Evolutionary conservation across 352 stramenopile species (phyloP), one percentile per base, ranked within the genome.

Genomic region (Phytophthora cajani): DNA sequence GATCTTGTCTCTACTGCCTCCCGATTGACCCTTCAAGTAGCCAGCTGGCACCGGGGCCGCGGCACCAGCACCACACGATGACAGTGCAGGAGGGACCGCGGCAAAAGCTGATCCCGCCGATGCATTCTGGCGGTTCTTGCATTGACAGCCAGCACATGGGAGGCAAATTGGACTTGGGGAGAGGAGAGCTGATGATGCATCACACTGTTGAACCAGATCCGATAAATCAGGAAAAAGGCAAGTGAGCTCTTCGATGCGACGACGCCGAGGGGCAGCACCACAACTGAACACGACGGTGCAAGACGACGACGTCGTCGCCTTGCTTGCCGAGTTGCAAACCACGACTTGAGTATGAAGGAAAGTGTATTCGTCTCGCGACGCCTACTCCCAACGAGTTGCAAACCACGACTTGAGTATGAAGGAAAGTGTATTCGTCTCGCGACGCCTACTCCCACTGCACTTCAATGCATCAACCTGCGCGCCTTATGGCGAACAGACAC

Each of bases 191-290:
- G 47, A 27, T 30, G 51, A 5, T 7, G 51, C 25, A 49, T 50
- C 17, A 64, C 17, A 64, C 58, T 17, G 58, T 47, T 30, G 58
- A 65, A 61, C 54, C 52, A n/a, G 38, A 11, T 32, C n/a, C 32
- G 33, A 67, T 63, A 67, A 65, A 66, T 63, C 68, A 71, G 63
- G 54, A 58, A 67, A 58, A 52, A 42, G 12, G 11, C 44, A 64
- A 72, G 21, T 72, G 49, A 71, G 46, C 64, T 61, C n/a, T 64
- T 38, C 68, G 64, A 75, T 75, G 58, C 58, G 16, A 76, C 69
- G 44, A 75, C 68, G 32, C 32, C 10, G 32, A 38, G 10, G 10
- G 38, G 30, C 40, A 61, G 21, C 49, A 59, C 17, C 42, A 71
- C 66, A 58, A 67, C 23, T 30, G n/a, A 63, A 16, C 40, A 62